These are phyloP conservation scores for Chlorencoelia australis DNA, from an alignment of 2,329 filamentous ascomycete genomes.

Conservation along the genomic window DNA sequence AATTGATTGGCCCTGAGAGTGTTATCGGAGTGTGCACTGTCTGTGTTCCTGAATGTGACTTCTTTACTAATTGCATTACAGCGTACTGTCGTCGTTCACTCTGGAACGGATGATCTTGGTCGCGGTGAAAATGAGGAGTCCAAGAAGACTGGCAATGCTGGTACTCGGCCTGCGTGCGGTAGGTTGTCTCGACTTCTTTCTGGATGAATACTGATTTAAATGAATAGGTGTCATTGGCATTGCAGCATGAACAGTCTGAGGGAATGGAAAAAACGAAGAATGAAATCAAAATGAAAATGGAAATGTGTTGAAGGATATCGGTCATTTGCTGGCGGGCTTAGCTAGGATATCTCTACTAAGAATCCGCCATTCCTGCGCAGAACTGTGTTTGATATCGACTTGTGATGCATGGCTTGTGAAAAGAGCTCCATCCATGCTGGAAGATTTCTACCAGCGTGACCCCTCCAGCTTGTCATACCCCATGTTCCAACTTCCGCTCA, in stretches of 20 bases:
- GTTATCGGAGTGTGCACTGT: constrained; percentile 64
- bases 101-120: constrained; percentile 92
- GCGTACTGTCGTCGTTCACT: constrained; percentile 93
- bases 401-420: too few relatives aligned
- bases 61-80: constrained; percentile 30
- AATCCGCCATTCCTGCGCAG: too few relatives aligned
- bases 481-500: too few relatives aligned
- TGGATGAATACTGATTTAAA: constrained; percentile 12
- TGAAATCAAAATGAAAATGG: too few relatives aligned
- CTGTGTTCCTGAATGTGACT: background rate
- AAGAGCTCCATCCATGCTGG: too few relatives aligned
- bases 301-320: background rate
- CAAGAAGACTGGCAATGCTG: constrained; percentile 97
- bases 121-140: constrained; percentile 88
- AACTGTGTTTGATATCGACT: too few relatives aligned
- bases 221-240: constrained; percentile 74
- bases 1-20: constrained; percentile 93
- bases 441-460: too few relatives aligned
- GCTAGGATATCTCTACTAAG: too few relatives aligned
- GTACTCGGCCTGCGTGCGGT: constrained; percentile 89
- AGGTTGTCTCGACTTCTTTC: constrained; percentile 28
- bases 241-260: constrained; percentile 49
- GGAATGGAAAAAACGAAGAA: too few relatives aligned
- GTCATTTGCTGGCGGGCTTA: too few relatives aligned
- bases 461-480: too few relatives aligned